Evolutionary conservation across 2,329 filamentous ascomycete genomes (phyloP), one percentile per base, ranked within the genome.

Genomic region (Paecilomyces formosus): DNA sequence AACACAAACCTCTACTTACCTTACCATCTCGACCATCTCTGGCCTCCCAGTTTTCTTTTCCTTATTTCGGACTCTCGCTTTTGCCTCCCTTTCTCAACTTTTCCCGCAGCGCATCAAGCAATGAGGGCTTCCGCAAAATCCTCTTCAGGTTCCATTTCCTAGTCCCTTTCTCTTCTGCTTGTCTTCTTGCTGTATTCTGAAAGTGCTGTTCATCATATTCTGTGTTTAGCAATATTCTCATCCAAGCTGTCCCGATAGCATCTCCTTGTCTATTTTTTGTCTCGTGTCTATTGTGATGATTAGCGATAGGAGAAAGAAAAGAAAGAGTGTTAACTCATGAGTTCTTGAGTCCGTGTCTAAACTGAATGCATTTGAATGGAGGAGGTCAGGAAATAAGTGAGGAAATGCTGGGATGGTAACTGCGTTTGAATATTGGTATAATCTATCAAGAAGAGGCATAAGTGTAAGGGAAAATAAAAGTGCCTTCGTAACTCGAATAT

Each of bases 261-360:
- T 45, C 18, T 45, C 39, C 5, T 45, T 45, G 8, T 18, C 9
- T 45, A 12, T 39, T 35, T 15, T 12, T 65, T 63, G 56, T 62
- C 30, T 58, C 49, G 57, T 26, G 56, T 39, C 31, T 33, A 28
- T 58, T 58, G 13, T 58, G 15, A 54, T 58, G 57, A 55, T n/a
- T 24, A 33, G 62, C 60, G 62, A 63, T 64, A 58, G 22, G n/a
- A 50, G 60, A 55, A 54, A 54, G 55, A 45, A 54, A 24, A 26
- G 45, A 54, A 45, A 45, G 39, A 45, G 39, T 8, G n/a, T 45
- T 45, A 21, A 18, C 39, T 45, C 6, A 45, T 45, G 39, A 45
- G n/a, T 45, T 18, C 18, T 45, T 18, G 15, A 21, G n/a, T 45
- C 39, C 8, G 39, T 45, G 30, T 12, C 30, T 31, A 31, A 31